Evolutionary conservation across 1,139 yeast genomes (phyloP).

Genomic region (Pichia sp.): DNA sequence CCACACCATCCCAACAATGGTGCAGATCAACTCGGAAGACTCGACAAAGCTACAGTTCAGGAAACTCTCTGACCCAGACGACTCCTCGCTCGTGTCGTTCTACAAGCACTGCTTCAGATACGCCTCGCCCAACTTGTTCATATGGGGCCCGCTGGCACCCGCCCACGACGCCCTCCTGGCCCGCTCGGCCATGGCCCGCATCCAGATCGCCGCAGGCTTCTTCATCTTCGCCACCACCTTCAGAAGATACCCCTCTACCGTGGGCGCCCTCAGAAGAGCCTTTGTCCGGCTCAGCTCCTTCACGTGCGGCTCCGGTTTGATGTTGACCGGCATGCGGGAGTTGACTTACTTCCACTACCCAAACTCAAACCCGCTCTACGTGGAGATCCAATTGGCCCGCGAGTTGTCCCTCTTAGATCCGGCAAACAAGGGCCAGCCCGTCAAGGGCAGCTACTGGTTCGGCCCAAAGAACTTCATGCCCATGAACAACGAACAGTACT

Average conservation of each 20-base stretch:
- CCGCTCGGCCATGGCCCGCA: constrained; percentile 22
- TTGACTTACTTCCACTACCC: constrained; percentile 15
- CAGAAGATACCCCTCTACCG: constrained; percentile 11
- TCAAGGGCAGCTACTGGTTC: constrained; percentile 22
- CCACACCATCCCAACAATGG: constrained; percentile 9
- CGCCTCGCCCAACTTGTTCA: constrained; percentile 26
- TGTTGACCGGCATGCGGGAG: constrained; percentile 14
- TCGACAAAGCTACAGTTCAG: constrained; percentile 15
- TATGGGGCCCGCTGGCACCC: constrained; percentile 32
- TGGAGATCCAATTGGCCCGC: constrained; percentile 28
- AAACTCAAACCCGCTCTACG: constrained; percentile 26
- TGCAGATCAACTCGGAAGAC: constrained; percentile 12
- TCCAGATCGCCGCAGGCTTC: constrained; percentile 24
- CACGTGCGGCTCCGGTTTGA: constrained; percentile 13
- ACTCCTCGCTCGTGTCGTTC: constrained; percentile 16
- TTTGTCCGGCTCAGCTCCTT: constrained; percentile 8
- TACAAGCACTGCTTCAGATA: constrained; percentile 25
- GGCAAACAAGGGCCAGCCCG: constrained; percentile 16
- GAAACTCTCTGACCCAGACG: constrained; percentile 26
- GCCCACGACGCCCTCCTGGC: constrained; percentile 29
- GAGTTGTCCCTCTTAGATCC: constrained; percentile 17
- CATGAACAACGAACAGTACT: constrained; percentile 24
- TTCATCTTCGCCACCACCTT: constrained; percentile 18
- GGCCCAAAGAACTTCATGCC: constrained; percentile 32
- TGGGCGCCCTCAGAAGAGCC: constrained; percentile 6